Evolutionary conservation across 306 rosid species (phyloP), one percentile per base, ranked within the genome.

Genomic region (Lagenaria siceraria): DNA sequence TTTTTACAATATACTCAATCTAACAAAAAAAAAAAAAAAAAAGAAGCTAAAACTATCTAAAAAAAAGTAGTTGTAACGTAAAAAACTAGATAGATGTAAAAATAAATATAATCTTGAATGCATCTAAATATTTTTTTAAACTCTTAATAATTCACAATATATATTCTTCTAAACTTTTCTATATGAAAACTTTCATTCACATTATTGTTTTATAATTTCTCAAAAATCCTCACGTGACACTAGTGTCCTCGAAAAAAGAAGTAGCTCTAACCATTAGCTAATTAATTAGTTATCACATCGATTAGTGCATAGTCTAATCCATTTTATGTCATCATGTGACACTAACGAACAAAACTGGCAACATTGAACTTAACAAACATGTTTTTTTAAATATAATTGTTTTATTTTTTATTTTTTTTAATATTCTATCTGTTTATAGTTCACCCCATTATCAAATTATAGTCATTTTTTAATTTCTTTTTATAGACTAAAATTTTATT

Each of bases 241-340:
- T 12, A 31, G 1, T 35, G 19, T n/a, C 31, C 31, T 66, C 53
- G 33, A 21, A 6, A 21, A 22, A 40, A 13, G 2, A 21, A 40
- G 6, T 11, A 40, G 24, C 0, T 27, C 33, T 63, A 60, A 60
- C 33, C n/a, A 13, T 22, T 51, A 6, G 38, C 5, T 65, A 65
- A 64, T 36, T 64, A 64, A 64, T 64, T 35, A 64, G 25, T 36
- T 35, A 35, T 38, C 3, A 14, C 56, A 42, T 70, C 38, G 15
- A 25, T 24, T 7, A 14, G 22, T 70, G 38, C 40, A 46, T 8
- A 24, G 19, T 5, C 21, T 43, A 46, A 70, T 70, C 75, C 42
- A 48, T 48, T 71, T 22, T 11, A 43, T 42, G 55, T 69, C 55
- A 42, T 43, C 60, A 72, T 49, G 76, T 72, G 76, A 72, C 76